Evolutionary conservation across 371 early-diverging fungal genomes (phyloP).

Genomic region (Circinella umbellata): DNA sequence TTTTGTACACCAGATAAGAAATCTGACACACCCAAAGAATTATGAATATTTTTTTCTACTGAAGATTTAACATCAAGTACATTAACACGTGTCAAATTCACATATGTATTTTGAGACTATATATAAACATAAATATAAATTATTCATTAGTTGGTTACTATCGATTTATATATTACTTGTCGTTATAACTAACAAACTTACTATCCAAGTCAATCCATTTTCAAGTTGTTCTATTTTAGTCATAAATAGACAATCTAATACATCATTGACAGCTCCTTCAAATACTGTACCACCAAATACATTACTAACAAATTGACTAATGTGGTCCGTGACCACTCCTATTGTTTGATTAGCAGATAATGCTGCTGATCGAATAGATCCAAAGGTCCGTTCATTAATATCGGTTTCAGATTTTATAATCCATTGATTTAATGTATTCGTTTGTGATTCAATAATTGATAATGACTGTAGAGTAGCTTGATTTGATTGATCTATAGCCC

Average conservation of each 20-base stretch:
- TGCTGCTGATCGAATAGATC: constrained; percentile 26
- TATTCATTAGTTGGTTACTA: no score
- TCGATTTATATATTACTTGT: neutral
- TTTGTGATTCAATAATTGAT: neutral
- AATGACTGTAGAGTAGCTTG: neutral
- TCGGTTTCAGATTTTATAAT: constrained; percentile 27
- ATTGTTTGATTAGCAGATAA: constrained; percentile 36
- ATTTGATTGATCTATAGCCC: neutral
- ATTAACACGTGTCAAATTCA: constrained; percentile 19
- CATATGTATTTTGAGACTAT: constrained; percentile 17
- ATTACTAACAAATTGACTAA: constrained; percentile 21
- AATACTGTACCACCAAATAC: constrained; percentile 40
- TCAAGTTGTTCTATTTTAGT: constrained; percentile 40
- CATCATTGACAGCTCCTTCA: constrained; percentile 34
- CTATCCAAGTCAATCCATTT: constrained; percentile 47
- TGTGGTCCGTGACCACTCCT: constrained; percentile 24
- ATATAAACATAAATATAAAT: no score
- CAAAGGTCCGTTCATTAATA: constrained; percentile 34
- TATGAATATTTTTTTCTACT: neutral
- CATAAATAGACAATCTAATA: constrained; percentile 37
- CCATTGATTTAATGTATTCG: constrained; percentile 31
- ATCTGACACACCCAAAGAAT: neutral
- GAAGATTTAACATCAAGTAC: neutral
- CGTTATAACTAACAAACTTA: constrained; percentile 20
- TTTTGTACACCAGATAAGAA: neutral